Percentiles rank a stretch among this genome's conserved stretches.
Conservation (phyloP, 176 grass and related monocot genomes). For the Tillandsia fasciculata region DNA sequence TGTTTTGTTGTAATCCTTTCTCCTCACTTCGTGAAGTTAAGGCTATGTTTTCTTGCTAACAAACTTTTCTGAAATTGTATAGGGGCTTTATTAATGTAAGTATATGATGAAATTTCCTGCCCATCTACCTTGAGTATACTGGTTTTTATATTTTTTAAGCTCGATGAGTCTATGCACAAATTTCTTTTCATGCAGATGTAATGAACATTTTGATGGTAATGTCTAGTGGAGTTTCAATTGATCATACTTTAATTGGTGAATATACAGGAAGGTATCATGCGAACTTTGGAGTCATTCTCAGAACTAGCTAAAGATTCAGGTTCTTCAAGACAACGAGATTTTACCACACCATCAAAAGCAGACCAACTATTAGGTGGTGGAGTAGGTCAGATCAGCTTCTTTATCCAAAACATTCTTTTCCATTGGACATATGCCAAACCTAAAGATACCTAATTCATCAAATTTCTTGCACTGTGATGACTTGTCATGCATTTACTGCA, state of each 20-base stretch:
- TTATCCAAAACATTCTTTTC: slow-evolving; percentile 11
- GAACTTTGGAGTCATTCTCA: slow-evolving; percentile 47
- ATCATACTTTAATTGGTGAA: slow-evolving; percentile 17
- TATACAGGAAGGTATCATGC: slow-evolving; percentile 57
- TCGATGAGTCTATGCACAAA: neutral
- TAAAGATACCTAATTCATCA: neutral
- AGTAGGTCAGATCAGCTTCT: slow-evolving; percentile 39
- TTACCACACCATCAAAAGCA: slow-evolving; percentile 41
- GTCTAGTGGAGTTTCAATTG: neutral
- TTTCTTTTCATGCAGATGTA: neutral
- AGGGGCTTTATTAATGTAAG: neutral
- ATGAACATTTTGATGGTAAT: neutral
- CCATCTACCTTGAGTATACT: neutral
- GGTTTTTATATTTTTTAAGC: neutral
- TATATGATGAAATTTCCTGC: neutral
- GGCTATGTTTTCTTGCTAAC: neutral
- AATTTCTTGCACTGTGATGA: neutral
- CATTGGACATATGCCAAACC: neutral
- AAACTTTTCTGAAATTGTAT: neutral
- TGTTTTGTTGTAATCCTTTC: slow-evolving; percentile 5
- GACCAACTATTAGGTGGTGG: slow-evolving; percentile 73
- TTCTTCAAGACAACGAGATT: slow-evolving; percentile 30
- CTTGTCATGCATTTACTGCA: neutral
- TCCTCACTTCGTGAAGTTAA: neutral
- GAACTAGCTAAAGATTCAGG: slow-evolving; percentile 41